A percentile compares a stretch with the other conserved stretches of the same genome.
These are phyloP conservation scores for Remersonia thermophila DNA, from an alignment of 2,329 filamentous ascomycete genomes.

Conservation along the genomic window DNA sequence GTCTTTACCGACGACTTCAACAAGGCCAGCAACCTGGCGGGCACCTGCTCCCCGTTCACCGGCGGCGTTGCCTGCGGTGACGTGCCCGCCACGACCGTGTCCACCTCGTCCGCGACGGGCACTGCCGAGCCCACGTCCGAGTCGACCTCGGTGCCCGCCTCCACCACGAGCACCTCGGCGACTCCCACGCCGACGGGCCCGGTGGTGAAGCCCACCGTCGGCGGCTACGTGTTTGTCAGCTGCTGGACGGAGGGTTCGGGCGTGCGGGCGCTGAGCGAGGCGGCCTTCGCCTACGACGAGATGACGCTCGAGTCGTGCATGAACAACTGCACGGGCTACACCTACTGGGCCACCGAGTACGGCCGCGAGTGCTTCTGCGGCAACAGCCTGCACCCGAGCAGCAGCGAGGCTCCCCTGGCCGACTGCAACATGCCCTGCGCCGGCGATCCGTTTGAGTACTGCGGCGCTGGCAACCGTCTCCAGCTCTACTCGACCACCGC, in stretches of 20 bases:
- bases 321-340: slow-evolving; percentile 32
- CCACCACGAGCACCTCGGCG: slow-evolving; percentile 9
- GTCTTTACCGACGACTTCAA: slow-evolving; percentile 36
- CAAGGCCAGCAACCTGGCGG: slow-evolving; percentile 30
- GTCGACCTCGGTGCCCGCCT: slow-evolving; percentile 5
- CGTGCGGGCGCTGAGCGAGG: slow-evolving; percentile 31
- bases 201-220: slow-evolving; percentile 29
- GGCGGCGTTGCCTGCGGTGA: slow-evolving; percentile 20
- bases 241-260: slow-evolving; percentile 37
- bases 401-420: slow-evolving; percentile 20
- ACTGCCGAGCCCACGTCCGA: neutral
- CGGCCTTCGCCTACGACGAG: slow-evolving; percentile 30
- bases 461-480: slow-evolving; percentile 26
- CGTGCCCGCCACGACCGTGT: slow-evolving; percentile 9
- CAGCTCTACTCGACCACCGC: slow-evolving; percentile 20
- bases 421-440: slow-evolving; percentile 28
- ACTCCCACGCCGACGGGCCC: slow-evolving; percentile 19
- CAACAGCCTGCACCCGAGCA: slow-evolving; percentile 26
- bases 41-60: slow-evolving; percentile 31
- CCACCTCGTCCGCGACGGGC: neutral
- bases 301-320: slow-evolving; percentile 40
- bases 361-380: slow-evolving; percentile 42
- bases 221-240: slow-evolving; percentile 32
- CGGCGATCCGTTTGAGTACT: slow-evolving; percentile 25
- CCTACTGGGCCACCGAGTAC: slow-evolving; percentile 40